Conservation (phyloP, 139 green algal genomes). For the Desmodesmus armatus region DNA sequence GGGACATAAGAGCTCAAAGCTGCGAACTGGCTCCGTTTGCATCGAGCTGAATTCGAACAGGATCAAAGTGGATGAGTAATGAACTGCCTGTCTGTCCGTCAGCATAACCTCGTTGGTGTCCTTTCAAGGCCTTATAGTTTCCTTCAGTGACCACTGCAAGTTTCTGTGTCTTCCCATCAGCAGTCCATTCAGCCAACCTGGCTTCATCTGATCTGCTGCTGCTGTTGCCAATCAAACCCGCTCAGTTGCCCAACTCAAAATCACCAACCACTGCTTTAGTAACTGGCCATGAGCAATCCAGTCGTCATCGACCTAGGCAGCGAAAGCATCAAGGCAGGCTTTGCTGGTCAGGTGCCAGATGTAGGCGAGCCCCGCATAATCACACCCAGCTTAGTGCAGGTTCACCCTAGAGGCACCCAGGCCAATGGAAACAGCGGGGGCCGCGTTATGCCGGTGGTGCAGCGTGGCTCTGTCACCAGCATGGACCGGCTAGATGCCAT, state of each 20-base stretch:
- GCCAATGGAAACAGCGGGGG: background rate
- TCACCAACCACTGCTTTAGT: no score
- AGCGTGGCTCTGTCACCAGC: constrained; percentile 61
- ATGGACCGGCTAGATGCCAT: constrained; percentile 79
- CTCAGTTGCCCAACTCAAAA: no score
- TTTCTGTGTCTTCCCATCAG: no score
- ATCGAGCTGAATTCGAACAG: no score
- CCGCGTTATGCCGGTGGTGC: constrained; percentile 23
- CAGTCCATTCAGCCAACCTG: no score
- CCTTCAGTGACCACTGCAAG: no score
- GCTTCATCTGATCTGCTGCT: background rate
- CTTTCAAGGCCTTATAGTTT: no score
- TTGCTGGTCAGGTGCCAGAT: constrained; percentile 65
- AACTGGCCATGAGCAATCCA: constrained; percentile 54
- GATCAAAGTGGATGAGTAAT: no score
- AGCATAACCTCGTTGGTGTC: no score
- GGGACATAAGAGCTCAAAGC: no score
- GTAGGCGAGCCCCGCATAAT: constrained; percentile 74
- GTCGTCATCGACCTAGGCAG: constrained; percentile 76
- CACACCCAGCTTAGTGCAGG: constrained; percentile 17
- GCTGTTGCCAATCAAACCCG: background rate
- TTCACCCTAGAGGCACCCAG: background rate
- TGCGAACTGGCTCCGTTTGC: no score
- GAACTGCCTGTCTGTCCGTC: no score
- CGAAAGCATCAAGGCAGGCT: constrained; percentile 76